A percentile compares a stretch with the other conserved stretches of the same genome.
Evolutionary conservation across 2,329 filamentous ascomycete genomes (phyloP).

Genomic region (Cercospora sp.): DNA sequence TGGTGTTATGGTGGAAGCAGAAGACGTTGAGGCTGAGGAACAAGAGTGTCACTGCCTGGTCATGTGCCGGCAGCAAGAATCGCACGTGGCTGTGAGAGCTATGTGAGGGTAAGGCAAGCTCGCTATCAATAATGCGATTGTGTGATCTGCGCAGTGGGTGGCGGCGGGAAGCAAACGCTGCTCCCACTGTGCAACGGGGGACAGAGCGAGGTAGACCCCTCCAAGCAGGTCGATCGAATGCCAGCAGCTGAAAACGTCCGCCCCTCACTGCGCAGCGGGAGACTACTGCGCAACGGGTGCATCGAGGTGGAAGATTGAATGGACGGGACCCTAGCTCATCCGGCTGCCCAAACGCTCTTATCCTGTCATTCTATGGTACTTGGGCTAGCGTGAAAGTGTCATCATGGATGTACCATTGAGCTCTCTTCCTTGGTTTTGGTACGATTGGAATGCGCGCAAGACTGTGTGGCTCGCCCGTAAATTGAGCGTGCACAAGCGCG

Average conservation of each 20-base stretch:
- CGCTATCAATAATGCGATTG: neutral
- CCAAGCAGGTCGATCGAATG: neutral
- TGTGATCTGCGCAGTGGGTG: neutral
- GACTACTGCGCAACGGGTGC: conserved; percentile 2
- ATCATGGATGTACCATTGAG: neutral
- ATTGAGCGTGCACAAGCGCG: neutral
- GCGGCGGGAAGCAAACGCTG: neutral
- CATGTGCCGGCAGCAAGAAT: neutral
- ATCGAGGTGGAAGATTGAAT: neutral
- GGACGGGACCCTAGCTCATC: neutral
- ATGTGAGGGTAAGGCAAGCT: neutral
- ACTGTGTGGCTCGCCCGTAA: neutral
- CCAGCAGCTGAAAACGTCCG: neutral
- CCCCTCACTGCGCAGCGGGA: neutral
- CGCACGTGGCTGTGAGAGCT: neutral
- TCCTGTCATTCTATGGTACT: neutral
- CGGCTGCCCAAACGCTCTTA: neutral
- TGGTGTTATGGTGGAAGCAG: conserved; percentile 9
- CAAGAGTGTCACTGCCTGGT: neutral
- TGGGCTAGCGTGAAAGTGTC: neutral
- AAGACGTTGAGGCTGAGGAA: conserved; percentile 4
- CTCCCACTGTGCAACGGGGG: neutral
- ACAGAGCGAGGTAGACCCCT: neutral
- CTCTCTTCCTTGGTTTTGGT: conserved; percentile 1
- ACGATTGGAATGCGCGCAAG: neutral